Evolutionary conservation across 192 early-diverging fungal species (phyloP).

Genomic region (Rhizoclosmatium sp.): DNA sequence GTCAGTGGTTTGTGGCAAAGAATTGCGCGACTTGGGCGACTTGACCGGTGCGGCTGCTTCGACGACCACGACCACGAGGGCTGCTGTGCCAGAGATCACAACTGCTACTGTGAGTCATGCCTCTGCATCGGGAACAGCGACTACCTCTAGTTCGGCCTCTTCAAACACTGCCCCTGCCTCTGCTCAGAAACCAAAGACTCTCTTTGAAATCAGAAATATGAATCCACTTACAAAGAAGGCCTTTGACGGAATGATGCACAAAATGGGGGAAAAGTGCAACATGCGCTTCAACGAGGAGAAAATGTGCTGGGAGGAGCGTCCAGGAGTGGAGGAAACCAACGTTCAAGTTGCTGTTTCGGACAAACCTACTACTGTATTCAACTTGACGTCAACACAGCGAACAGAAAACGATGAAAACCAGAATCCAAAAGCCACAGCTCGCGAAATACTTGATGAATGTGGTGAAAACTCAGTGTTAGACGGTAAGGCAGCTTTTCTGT

Average conservation of each 20-base stretch:
- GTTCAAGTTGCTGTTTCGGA: too few relatives aligned
- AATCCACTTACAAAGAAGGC: slow-evolving; percentile 12
- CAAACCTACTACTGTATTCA: too few relatives aligned
- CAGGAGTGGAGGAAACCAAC: too few relatives aligned
- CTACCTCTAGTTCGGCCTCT: background rate
- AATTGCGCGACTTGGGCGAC: background rate
- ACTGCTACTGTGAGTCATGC: background rate
- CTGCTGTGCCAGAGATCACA: background rate
- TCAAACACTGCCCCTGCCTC: slow-evolving; percentile 7
- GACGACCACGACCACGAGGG: background rate
- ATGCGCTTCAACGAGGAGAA: slow-evolving; percentile 43
- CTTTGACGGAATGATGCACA: slow-evolving; percentile 33
- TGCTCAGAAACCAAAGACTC: background rate
- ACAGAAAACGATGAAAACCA: too few relatives aligned
- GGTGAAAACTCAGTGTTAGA: background rate
- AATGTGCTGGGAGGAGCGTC: slow-evolving; percentile 41
- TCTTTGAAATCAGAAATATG: slow-evolving; percentile 27
- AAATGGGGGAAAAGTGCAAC: slow-evolving; percentile 39
- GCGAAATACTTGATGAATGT: too few relatives aligned
- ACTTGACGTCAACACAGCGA: too few relatives aligned
- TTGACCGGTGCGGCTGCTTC: background rate
- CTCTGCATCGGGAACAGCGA: background rate
- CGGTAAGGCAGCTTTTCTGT: background rate
- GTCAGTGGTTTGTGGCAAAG: background rate
- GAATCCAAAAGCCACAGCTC: too few relatives aligned